Conservation (phyloP, 345 rosid species). For the Gossypium turneri region DNA sequence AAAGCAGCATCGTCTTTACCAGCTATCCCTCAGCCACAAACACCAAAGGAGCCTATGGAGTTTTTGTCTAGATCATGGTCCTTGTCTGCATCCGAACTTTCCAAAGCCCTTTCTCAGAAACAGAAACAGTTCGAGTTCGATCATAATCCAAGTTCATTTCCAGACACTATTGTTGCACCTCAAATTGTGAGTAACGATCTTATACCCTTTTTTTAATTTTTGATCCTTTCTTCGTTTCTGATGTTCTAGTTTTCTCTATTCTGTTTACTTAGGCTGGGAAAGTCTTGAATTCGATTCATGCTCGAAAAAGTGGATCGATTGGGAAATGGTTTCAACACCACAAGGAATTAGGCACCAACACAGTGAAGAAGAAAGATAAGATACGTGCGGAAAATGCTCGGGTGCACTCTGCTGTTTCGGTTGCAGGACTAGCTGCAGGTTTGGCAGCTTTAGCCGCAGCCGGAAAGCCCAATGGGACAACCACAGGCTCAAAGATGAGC, state of each 20-base stretch:
- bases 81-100: slow-evolving; percentile 80
- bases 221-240: too few species aligned
- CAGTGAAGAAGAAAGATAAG: slow-evolving; percentile 70
- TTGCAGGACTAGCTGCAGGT: slow-evolving; percentile 94
- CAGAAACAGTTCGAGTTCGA: slow-evolving; percentile 46
- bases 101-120: slow-evolving; percentile 81
- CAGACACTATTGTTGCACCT: slow-evolving; percentile 39
- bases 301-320: slow-evolving; percentile 54
- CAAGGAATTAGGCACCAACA: slow-evolving; percentile 40
- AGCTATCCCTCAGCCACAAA: slow-evolving; percentile 64
- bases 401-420: slow-evolving; percentile 69
- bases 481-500: slow-evolving; percentile 56
- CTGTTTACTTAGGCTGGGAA: slow-evolving; percentile 41
- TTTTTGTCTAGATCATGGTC: slow-evolving; percentile 93
- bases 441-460: slow-evolving; percentile 76
- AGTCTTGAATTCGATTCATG: slow-evolving; percentile 41
- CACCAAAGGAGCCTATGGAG: slow-evolving; percentile 93
- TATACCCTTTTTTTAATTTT: not conserved
- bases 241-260: not conserved
- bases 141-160: slow-evolving; percentile 26
- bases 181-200: slow-evolving; percentile 33
- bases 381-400: slow-evolving; percentile 70
- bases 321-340: slow-evolving; percentile 86
- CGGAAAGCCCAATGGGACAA: slow-evolving; percentile 32
- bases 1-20: slow-evolving; percentile 37